Percentiles rank a stretch among this genome's conserved stretches.
phyloP scores from a whole-genome alignment of 768 basidiomycete species.

The Rossbeevera mucosa region DNA sequence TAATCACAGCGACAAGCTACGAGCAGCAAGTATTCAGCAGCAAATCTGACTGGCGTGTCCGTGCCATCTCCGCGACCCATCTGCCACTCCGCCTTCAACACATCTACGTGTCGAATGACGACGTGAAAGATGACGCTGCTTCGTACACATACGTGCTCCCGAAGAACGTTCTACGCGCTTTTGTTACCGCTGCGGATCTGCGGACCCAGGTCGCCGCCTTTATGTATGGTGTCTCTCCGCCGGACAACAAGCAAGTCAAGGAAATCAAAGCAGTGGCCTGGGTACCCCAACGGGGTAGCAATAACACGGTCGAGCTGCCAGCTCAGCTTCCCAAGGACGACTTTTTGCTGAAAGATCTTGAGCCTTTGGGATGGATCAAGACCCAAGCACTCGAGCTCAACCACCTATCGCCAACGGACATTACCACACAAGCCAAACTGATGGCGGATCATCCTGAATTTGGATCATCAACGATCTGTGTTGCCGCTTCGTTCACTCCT shows the following conservation, averaged over 20 bases:
- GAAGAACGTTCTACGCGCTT: conserved; percentile 93
- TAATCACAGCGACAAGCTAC: conserved; percentile 76
- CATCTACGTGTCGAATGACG: conserved; percentile 98
- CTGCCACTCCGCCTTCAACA: conserved; percentile 94
- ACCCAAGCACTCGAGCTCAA: conserved; percentile 91
- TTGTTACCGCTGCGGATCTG: conserved; percentile 89
- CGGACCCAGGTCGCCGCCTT: conserved; percentile 95
- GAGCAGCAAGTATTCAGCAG: conserved; percentile 98
- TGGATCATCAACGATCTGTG: conserved; percentile 89
- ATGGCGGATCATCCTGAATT: conserved; percentile 97
- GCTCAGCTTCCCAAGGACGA: conserved; percentile 89
- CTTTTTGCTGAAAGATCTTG: conserved; percentile 90
- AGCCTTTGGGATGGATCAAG: conserved; percentile 95
- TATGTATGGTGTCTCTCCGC: conserved; percentile 88
- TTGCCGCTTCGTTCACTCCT: conserved; percentile 95
- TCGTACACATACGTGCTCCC: conserved; percentile 95
- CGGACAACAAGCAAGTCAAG: conserved; percentile 97
- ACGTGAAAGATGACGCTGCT: conserved; percentile 96
- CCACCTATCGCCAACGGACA: conserved; percentile 89
- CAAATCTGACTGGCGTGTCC: conserved; percentile 99
- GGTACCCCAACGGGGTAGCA: conserved; percentile 96
- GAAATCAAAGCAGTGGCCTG: conserved; percentile 98
- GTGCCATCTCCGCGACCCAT: conserved; percentile 96
- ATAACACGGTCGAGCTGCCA: conserved; percentile 91
- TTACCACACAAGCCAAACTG: conserved; percentile 90